A percentile compares a stretch with the other conserved stretches of the same genome.
phyloP scores from a whole-genome alignment of 2,329 filamentous ascomycete species.

The Epichloe glyceriae region DNA sequence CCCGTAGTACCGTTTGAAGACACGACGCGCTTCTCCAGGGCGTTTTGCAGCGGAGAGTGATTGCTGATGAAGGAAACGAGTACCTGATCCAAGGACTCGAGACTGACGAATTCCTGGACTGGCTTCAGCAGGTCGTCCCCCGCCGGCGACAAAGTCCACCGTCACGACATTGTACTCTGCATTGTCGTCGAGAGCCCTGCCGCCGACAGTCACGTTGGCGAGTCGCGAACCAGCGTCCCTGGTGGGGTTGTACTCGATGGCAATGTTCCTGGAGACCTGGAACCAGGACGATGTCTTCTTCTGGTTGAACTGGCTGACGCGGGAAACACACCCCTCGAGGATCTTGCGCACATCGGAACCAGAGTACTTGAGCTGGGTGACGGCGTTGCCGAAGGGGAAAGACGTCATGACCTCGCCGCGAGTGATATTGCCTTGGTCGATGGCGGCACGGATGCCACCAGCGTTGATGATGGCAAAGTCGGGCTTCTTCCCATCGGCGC shows the following conservation, averaged over 20 bases:
- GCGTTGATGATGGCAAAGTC: conserved; percentile 51
- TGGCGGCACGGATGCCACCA: conserved; percentile 50
- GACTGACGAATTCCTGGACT: conserved; percentile 25
- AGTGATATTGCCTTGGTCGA: conserved; percentile 47
- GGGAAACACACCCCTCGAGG: conserved; percentile 45
- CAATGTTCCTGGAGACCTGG: conserved; percentile 45
- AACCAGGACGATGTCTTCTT: conserved; percentile 43
- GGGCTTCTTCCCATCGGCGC: conserved; percentile 20
- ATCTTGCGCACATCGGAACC: conserved; percentile 43
- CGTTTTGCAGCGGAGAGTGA: conserved; percentile 34
- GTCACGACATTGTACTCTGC: conserved; percentile 45
- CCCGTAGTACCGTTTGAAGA: background rate
- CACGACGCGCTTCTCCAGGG: conserved; percentile 30
- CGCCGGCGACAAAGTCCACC: conserved; percentile 48
- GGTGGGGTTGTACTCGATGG: conserved; percentile 42
- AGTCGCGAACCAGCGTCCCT: conserved; percentile 36
- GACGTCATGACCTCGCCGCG: conserved; percentile 49
- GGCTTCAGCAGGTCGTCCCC: conserved; percentile 48
- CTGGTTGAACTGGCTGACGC: conserved; percentile 40
- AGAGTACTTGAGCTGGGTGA: conserved; percentile 42
- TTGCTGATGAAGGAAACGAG: conserved; percentile 36
- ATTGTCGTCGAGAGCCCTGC: conserved; percentile 30
- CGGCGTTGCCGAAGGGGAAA: conserved; percentile 53
- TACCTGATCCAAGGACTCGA: conserved; percentile 42
- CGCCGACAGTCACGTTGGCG: conserved; percentile 37